phyloP scores from a whole-genome alignment of 169 alveolate genomes.

The Plasmodium ovale region DNA sequence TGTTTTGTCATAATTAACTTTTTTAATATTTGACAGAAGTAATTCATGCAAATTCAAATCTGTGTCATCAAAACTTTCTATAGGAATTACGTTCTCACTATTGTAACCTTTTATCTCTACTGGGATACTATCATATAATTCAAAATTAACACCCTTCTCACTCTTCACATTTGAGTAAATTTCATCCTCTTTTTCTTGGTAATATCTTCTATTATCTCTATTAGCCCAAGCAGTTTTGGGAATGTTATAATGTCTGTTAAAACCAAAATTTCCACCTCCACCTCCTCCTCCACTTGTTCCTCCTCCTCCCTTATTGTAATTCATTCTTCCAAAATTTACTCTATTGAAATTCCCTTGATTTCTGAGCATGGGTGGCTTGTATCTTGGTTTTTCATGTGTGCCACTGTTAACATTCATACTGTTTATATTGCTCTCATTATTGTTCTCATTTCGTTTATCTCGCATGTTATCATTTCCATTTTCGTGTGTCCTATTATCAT shows the following conservation, averaged over 20 bases:
- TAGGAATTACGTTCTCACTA: constrained; percentile 83
- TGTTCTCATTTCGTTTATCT: constrained; percentile 5
- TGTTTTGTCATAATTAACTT: constrained; percentile 92
- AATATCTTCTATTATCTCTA: constrained; percentile 86
- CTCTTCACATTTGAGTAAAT: constrained; percentile 84
- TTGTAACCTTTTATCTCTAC: constrained; percentile 89
- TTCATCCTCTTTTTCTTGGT: constrained; percentile 87
- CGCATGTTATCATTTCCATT: constrained; percentile 4
- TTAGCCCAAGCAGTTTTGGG: constrained; percentile 86
- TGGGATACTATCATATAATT: constrained; percentile 90
- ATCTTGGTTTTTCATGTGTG: constrained; percentile 41
- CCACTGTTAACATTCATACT: neutral
- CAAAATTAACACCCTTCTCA: constrained; percentile 90
- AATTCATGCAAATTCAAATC: constrained; percentile 82
- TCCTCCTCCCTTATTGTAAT: constrained; percentile 40
- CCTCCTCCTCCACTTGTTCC: constrained; percentile 16
- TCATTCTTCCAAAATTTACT: constrained; percentile 44
- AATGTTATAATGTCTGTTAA: constrained; percentile 27
- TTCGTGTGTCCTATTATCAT: neutral
- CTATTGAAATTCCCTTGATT: constrained; percentile 36
- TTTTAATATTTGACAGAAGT: constrained; percentile 82
- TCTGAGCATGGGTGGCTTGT: constrained; percentile 69
- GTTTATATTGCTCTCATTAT: neutral
- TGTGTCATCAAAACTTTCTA: constrained; percentile 84
- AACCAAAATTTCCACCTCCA: constrained; percentile 40